Percentiles rank a stretch among this genome's conserved stretches.
phyloP scores from a whole-genome alignment of 192 early-diverging fungal genomes.

The Coemansia sp. region DNA sequence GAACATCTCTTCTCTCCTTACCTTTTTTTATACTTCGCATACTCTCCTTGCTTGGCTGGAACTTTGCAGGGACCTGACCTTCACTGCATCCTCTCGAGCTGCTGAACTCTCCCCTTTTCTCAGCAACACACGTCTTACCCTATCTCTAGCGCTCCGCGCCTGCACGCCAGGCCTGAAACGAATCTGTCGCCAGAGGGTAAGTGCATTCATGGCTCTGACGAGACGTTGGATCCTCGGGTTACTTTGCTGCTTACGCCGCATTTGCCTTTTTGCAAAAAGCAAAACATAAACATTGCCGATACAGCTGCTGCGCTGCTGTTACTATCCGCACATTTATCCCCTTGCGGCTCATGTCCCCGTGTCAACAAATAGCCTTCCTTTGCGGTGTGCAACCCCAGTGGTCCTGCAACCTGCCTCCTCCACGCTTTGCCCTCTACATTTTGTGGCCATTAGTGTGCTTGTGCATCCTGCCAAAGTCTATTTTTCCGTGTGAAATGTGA shows the following conservation, averaged over 20 bases:
- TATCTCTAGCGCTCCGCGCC: too few relatives aligned
- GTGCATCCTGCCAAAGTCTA: too few relatives aligned
- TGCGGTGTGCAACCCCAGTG: background rate
- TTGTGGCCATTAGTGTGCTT: background rate
- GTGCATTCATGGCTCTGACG: too few relatives aligned
- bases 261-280: conserved; percentile 3
- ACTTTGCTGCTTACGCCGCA: background rate
- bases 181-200: too few relatives aligned
- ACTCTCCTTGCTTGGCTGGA: conserved; percentile 8
- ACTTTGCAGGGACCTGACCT: conserved; percentile 10
- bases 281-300: conserved; percentile 7
- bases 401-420: background rate
- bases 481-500: too few relatives aligned
- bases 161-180: too few relatives aligned
- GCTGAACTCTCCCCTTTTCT: conserved; percentile 1
- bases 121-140: background rate
- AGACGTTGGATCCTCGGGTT: too few relatives aligned
- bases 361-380: conserved; percentile 17
- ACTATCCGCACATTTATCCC: background rate
- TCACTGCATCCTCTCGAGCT: conserved; percentile 2
- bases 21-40: conserved; percentile 2
- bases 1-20: background rate
- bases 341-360: conserved; percentile 9
- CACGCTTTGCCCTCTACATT: background rate
- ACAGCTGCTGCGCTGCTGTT: conserved; percentile 9